Evolutionary conservation across 2,329 filamentous ascomycete species (phyloP), one percentile per base, ranked within the genome.

Genomic region (Phyllosticta paracitricarpa): DNA sequence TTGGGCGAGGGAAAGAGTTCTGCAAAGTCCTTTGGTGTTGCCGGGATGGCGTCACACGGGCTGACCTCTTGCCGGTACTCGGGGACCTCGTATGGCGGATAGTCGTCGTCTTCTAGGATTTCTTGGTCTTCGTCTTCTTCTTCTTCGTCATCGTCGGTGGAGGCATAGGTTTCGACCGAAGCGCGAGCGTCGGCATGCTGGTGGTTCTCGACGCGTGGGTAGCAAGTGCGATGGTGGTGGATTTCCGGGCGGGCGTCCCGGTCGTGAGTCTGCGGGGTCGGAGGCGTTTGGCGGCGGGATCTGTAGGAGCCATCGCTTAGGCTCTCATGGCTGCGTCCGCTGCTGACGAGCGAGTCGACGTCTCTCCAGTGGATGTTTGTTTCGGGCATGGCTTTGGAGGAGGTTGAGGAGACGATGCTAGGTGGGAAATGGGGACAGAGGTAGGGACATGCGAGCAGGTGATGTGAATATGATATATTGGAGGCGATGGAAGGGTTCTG

Each of bases 1-100:
- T 91, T 85, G 66, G 87, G 82, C 8, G 92, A 95, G 10, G 94
- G 93, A 73, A 97, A 99, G 59, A 96, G 82, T 59, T 86, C 82
- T 26, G 86, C 87, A 72, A 97, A 97, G 66, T 92, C 87, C 62
- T 87, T 81, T 3, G 93, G 88, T 1, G 87, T 92, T 1, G 91
- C 90, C 10, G 91, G 83, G 28, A 89, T 81, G 35, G 89, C 84
- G 65, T 87, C 84, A 65, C 82, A 78, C 65, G 86, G 81, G 63
- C 86, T 81, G 53, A 83, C 76, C 58, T 87, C 85, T 66, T 83
- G 82, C 62, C 79, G 78, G 70, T 86, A 87, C 58, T 80, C 73
- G 6, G 84, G 85, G 58, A 88, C 77, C 54, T 83, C 78, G 66
- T 82, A 84, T 57, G 74, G 78, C 24, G 80, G 75, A 53, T 71